Conservation (phyloP, 108 stramenopile species). For the Asterionellopsis glacialis region DNA sequence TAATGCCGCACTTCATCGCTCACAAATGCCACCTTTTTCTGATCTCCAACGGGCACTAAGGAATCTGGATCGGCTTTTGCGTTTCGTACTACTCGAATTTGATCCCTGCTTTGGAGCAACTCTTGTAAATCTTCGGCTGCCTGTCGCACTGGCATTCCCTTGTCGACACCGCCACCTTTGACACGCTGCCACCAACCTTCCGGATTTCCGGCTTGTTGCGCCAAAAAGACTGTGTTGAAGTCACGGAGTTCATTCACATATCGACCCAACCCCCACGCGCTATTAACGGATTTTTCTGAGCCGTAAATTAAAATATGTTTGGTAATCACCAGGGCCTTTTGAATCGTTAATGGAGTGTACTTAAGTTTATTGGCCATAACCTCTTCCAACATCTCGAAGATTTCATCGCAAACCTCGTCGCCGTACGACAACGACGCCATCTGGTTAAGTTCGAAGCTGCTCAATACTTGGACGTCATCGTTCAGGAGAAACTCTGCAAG, state of each 20-base stretch:
- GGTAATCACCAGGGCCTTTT: constrained; percentile 42
- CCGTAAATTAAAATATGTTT: constrained; percentile 50
- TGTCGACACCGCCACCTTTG: constrained; percentile 63
- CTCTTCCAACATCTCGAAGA: constrained; percentile 42
- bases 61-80: constrained; percentile 47
- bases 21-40: constrained; percentile 36
- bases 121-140: constrained; percentile 25
- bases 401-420: constrained; percentile 36
- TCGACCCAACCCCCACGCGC: constrained; percentile 24
- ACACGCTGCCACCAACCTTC: constrained; percentile 24
- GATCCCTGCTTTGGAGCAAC: constrained; percentile 27
- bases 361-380: constrained; percentile 31
- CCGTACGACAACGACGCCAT: constrained; percentile 53
- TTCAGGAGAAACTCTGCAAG: constrained; percentile 30
- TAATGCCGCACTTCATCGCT: constrained; percentile 47
- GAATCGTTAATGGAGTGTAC: constrained; percentile 31
- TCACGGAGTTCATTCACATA: constrained; percentile 23
- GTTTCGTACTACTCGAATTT: constrained; percentile 34
- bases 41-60: constrained; percentile 49
- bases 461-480: constrained; percentile 40
- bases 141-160: constrained; percentile 50
- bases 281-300: constrained; percentile 44
- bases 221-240: constrained; percentile 53
- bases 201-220: constrained; percentile 32
- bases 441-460: constrained; percentile 54